phyloP scores from a whole-genome alignment of 805 yeast species.

The Tetrapisispora arboricola region DNA sequence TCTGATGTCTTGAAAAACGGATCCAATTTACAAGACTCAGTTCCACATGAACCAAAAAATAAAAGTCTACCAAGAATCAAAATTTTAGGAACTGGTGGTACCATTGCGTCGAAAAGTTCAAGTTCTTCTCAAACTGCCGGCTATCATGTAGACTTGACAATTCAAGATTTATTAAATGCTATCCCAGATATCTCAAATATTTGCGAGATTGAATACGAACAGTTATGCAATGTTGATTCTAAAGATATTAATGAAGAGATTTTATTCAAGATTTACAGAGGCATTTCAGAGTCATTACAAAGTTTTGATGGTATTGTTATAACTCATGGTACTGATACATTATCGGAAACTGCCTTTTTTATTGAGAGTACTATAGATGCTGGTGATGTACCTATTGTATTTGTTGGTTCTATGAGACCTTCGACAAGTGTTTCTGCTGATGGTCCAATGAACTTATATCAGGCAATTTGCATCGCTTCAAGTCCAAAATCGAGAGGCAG shows the following conservation, averaged over 20 bases:
- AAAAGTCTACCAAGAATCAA: conserved; percentile 32
- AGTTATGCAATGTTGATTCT: conserved; percentile 52
- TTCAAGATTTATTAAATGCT: conserved; percentile 40
- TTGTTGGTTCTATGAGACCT: conserved; percentile 71
- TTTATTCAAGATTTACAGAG: conserved; percentile 36
- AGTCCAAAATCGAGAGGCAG: conserved; percentile 40
- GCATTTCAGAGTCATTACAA: conserved; percentile 36
- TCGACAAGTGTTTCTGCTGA: conserved; percentile 60
- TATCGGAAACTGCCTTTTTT: conserved; percentile 60
- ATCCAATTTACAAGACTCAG: not conserved
- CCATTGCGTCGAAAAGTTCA: conserved; percentile 46
- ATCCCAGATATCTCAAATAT: conserved; percentile 47
- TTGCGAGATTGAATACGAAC: conserved; percentile 52
- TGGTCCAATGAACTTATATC: conserved; percentile 64
- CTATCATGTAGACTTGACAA: conserved; percentile 41
- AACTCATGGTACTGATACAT: conserved; percentile 64
- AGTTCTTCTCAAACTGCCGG: conserved; percentile 43
- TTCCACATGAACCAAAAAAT: conserved; percentile 1
- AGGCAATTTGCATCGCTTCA: conserved; percentile 57
- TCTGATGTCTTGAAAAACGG: not conserved
- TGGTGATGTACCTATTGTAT: conserved; percentile 47
- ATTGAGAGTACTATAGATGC: conserved; percentile 38
- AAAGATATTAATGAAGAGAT: conserved; percentile 42
- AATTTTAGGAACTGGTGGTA: conserved; percentile 50
- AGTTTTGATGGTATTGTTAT: conserved; percentile 50